A percentile compares a stretch with the other conserved stretches of the same genome.
phyloP scores from a whole-genome alignment of 208 protist genomes.

The Trypanosoma conorhini region DNA sequence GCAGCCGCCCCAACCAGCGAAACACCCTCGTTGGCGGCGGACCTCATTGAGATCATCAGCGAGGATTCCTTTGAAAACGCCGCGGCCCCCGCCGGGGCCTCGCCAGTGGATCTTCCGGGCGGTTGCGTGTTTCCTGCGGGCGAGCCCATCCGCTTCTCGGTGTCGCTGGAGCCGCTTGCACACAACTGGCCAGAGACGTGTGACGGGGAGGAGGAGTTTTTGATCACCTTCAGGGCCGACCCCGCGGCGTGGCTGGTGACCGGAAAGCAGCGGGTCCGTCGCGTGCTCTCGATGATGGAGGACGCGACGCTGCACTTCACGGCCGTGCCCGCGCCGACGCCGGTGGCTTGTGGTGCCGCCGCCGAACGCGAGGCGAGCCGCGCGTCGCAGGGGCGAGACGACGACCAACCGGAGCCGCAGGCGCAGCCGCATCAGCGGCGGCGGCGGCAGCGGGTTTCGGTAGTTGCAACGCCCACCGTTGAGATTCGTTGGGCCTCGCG shows the following conservation, averaged over 20 bases:
- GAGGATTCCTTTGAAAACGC: neutral
- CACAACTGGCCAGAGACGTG: slow-evolving; percentile 83
- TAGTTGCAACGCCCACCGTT: slow-evolving; percentile 53
- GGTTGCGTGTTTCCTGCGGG: slow-evolving; percentile 64
- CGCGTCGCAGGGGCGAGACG: neutral
- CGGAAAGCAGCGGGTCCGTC: slow-evolving; percentile 71
- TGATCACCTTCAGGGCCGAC: slow-evolving; percentile 68
- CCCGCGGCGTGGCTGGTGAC: slow-evolving; percentile 76
- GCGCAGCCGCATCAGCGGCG: neutral
- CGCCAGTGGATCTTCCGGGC: slow-evolving; percentile 47
- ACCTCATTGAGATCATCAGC: neutral
- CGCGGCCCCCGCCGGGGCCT: slow-evolving; percentile 21
- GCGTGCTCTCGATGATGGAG: slow-evolving; percentile 71
- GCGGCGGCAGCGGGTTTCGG: slow-evolving; percentile 2
- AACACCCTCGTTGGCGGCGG: neutral
- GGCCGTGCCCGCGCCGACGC: slow-evolving; percentile 63
- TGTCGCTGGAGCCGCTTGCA: slow-evolving; percentile 63
- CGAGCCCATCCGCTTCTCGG: slow-evolving; percentile 76
- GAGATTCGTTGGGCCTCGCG: slow-evolving; percentile 56
- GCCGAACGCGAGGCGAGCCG: slow-evolving; percentile 4
- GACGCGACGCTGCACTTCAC: slow-evolving; percentile 67
- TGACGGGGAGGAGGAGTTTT: slow-evolving; percentile 66
- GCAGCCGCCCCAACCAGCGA: neutral
- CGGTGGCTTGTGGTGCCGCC: neutral
- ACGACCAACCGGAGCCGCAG: neutral